These are phyloP conservation scores for Thermoascus crustaceus DNA, from an alignment of 2,329 filamentous ascomycete species.

Conservation along the genomic window DNA sequence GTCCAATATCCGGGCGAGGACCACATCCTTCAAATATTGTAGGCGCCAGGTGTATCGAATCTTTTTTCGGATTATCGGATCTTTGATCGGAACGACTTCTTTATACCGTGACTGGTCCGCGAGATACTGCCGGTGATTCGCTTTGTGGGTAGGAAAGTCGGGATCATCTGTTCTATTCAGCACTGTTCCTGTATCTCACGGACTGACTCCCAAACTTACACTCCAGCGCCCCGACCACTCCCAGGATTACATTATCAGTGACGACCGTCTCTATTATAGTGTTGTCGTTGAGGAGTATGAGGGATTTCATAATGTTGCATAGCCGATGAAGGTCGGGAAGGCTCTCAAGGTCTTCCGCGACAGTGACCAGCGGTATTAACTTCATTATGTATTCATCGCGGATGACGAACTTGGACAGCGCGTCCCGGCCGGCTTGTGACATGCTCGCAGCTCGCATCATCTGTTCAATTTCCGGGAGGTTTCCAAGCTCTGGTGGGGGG, in stretches of 20 bases:
- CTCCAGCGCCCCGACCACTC: conserved; percentile 90
- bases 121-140: conserved; percentile 91
- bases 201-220: conserved; percentile 41
- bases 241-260: conserved; percentile 77
- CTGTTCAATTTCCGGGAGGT: conserved; percentile 74
- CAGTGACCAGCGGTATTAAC: conserved; percentile 74
- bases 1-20: conserved; percentile 88
- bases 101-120: conserved; percentile 85
- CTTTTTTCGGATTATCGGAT: conserved; percentile 71
- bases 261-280: conserved; percentile 91
- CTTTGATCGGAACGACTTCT: conserved; percentile 88
- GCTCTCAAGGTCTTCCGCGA: conserved; percentile 87
- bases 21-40: conserved; percentile 97
- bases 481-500: conserved; percentile 70
- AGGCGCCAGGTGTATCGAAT: conserved; percentile 95
- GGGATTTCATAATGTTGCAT: conserved; percentile 96
- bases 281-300: conserved; percentile 91
- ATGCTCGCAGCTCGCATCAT: conserved; percentile 72
- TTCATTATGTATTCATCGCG: conserved; percentile 79
- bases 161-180: conserved; percentile 61
- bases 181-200: conserved; percentile 7
- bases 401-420: conserved; percentile 78
- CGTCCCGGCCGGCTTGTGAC: conserved; percentile 69
- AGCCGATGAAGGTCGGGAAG: conserved; percentile 77
- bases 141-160: conserved; percentile 94